These are phyloP conservation scores for Pelargonium cotyledonis DNA, from an alignment of 441 rosid species.

Conservation along the genomic window DNA sequence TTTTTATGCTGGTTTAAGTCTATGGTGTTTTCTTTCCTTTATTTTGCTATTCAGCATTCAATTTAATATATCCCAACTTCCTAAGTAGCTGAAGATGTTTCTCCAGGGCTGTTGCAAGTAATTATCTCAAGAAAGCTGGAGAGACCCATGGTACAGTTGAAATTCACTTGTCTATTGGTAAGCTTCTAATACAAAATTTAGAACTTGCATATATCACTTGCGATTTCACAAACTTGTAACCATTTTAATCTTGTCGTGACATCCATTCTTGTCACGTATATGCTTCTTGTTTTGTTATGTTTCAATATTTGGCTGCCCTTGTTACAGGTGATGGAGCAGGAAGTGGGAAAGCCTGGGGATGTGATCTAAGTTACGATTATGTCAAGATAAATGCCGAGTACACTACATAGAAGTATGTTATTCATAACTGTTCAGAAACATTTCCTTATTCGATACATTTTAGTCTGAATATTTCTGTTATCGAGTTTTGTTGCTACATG, in stretches of 20 bases:
- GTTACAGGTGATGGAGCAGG: conserved; percentile 54
- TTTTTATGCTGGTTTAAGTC: neutral
- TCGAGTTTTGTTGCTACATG: no score
- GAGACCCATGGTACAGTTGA: conserved; percentile 70
- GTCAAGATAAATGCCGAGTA: conserved; percentile 66
- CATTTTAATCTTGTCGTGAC: no score
- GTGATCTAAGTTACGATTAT: conserved; percentile 81
- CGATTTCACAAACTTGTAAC: no score
- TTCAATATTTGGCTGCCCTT: neutral
- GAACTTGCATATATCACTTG: neutral
- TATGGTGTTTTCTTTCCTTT: neutral
- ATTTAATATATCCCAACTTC: neutral
- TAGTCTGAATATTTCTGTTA: no score
- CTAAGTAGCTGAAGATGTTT: neutral
- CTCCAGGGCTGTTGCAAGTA: conserved; percentile 63
- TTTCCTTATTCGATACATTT: no score
- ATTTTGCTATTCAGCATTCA: neutral
- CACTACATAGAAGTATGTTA: conserved; percentile 31
- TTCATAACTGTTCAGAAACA: no score
- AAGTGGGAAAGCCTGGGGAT: conserved; percentile 72
- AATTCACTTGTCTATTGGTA: conserved; percentile 63
- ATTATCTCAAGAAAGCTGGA: conserved; percentile 66
- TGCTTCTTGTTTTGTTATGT: neutral
- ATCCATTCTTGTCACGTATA: neutral
- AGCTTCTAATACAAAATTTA: conserved; percentile 17